Conservation (phyloP, 495 filamentous ascomycete species). For the Cryomyces minteri region DNA sequence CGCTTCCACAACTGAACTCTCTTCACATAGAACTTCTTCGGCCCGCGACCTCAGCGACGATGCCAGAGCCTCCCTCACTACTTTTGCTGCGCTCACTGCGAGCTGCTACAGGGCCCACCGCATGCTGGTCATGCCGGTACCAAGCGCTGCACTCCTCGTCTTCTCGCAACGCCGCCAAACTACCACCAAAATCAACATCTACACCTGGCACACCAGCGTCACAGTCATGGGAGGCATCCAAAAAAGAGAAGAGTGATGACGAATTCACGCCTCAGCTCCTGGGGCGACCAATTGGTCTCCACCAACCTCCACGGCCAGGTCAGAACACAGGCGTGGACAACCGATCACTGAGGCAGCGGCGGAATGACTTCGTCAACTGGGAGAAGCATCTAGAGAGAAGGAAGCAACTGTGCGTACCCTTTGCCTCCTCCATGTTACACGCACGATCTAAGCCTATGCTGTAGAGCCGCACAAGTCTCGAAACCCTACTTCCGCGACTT, state of each 20-base stretch:
- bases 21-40: too few relatives aligned
- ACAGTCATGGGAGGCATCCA: neutral
- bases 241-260: conserved; percentile 32
- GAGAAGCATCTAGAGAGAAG: conserved; percentile 62
- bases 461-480: conserved; percentile 36
- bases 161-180: conserved; percentile 11
- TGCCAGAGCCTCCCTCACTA: too few relatives aligned
- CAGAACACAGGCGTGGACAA: conserved; percentile 64
- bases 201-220: conserved; percentile 7
- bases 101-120: too few relatives aligned
- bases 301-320: conserved; percentile 47
- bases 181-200: conserved; percentile 10
- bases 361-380: conserved; percentile 69
- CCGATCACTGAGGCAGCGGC: conserved; percentile 44
- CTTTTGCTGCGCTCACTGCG: too few relatives aligned
- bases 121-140: too few relatives aligned
- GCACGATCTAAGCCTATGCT: neutral
- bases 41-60: too few relatives aligned
- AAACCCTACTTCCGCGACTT: conserved; percentile 91
- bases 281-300: conserved; percentile 63
- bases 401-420: conserved; percentile 41
- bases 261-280: conserved; percentile 51
- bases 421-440: neutral
- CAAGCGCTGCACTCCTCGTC: neutral
- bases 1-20: too few relatives aligned